Evolutionary conservation across 208 protist genomes (phyloP), one percentile per base, ranked within the genome.

Genomic region (Trypanosoma mega): DNA sequence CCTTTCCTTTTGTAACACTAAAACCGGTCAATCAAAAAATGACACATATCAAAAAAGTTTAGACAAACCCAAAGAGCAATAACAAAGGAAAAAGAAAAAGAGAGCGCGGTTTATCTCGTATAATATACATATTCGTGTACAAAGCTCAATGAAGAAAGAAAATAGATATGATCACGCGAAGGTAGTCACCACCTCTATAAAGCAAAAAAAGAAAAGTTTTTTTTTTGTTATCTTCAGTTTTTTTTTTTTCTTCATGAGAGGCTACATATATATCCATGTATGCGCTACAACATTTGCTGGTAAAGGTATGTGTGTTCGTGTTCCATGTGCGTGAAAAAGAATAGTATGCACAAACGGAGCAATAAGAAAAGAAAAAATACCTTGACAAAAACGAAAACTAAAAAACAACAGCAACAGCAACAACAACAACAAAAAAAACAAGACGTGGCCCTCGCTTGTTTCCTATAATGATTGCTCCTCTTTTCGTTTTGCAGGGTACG

Each of bases 371-470:
- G 39, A 21, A 46, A 21, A 57, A 41, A 56, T 34, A 24, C 34
- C 1, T 21, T 52, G 36, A 68, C 24, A 21, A 44, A 60, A 39
- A 68, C 6, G 39, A 52, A 23, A 70, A 52, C 1, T 61, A 68
- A 53, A 21, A 50, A 49, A 56, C 8, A 67, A 56, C 9, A 30
- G 33, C 41, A 31, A 49, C 37, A 39, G 26, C 29, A 6, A 24
- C 1, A 21, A 2, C 2, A 44, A 56, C 18, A 37, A 39, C 34
- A 54, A 39, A 54, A 30, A 51, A 51, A 51, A 43, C 16, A 43
- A 62, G 52, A 47, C 20, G 41, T 50, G 56, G 44, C 56, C 56
- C 44, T 45, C 29, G n/a, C 53, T 63, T n/a, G n/a, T n/a, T 53
- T 49, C 26, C 24, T 34, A 49, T 20, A 26, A 31, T 26, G 6